Evolutionary conservation across 805 yeast genomes (phyloP), one percentile per base, ranked within the genome.

Genomic region (Ogataea parapolymorpha): DNA sequence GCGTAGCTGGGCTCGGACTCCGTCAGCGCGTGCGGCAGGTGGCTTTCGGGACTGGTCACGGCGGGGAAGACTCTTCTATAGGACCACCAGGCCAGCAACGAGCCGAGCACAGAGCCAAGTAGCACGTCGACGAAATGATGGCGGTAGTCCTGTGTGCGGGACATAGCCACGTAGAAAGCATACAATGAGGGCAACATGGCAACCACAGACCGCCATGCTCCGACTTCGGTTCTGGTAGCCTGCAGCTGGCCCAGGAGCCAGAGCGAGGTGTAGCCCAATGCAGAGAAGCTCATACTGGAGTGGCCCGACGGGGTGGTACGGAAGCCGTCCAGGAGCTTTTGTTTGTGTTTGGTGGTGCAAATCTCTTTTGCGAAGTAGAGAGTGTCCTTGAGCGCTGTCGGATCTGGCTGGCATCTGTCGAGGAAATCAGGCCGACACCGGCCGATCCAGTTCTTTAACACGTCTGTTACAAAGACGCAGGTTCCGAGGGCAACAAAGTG

Each of bases 341-440:
- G 58, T 26, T 53, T 37, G 48, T 81, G 60, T 2, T 59, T 62
- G 1, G 80, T 68, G 0, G 90, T 82, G 50, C 87, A 81, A 1
- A 78, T 84, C 45, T 82, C 87, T 25, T 66, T 67, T 4, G 88
- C 85, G 39, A 54, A 70, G 20, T 79, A 81, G 51, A 80, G 52
- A 1, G 71, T 66, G 51, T 76, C 68, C 14, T 65, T 51, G 1
- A 89, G 82, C 0, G 90, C 72, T 36, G 67, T 80, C 2, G 63
- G 61, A 24, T 65, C 67, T 4, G 96, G 96, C 15, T 72, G 58
- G 61, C 98, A 91, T 51, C 98, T 74, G 5, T 89, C 86, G 38
- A 91, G 63, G 58, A 90, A 86, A 63, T 91, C 99, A 0, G 99
- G 99, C 45, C 99, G 72, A 46, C 83, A 86, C 57, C 96, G 75